Base-by-base conservation (phyloP, 352 stramenopile species). In the Albugo laibachii region DNA sequence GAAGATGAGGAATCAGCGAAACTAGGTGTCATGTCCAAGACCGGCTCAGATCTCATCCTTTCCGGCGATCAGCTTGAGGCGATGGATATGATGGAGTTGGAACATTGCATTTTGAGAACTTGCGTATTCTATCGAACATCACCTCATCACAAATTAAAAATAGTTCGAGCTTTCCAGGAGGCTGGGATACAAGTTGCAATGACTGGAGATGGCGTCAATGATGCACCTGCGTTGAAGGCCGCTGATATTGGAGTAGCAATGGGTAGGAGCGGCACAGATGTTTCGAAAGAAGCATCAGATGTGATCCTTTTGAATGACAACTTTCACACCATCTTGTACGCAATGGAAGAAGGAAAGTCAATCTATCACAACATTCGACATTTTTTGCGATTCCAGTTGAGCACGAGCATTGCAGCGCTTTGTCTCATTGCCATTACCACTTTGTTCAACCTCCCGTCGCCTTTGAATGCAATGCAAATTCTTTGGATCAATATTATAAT, bases 131-230 rank as follows among this genome's bases (percentile, higher is more conserved):
- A 97, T 62, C 80, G 92, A 20, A 95, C 93, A 11, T 92, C 76
- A 34, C 93, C 94, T 5, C 62, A 86, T 19, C 92, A 98, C 58
- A 98, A 98, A 51, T 71, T 98, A 12, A 89, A 88, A 49, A 94
- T 98, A 55, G 93, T 98, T 10, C 69, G 79, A 5, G 89, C 85
- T 13, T 73, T 97, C 11, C 91, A 97, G 57, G 65, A 80, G 40
- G 66, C 63, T 14, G 68, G 69, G 2, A 37, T 81, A 36, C 71
- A 82, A 59, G 91, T 99, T 38, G 94, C 93, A 5, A 97, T 99
- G 71, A 99, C 95, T n/a, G 95, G 95, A n/a, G 95, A 99, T 56
- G 95, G 95, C 34, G 97, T 96, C 13, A 99, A 99, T 64, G 95
- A 99, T 65, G 94, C 94, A 6, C 95, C 94, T 15, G 94, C 95